Conservation (phyloP, 257 asterid species). For the Nicotiana tomentosiformis region DNA sequence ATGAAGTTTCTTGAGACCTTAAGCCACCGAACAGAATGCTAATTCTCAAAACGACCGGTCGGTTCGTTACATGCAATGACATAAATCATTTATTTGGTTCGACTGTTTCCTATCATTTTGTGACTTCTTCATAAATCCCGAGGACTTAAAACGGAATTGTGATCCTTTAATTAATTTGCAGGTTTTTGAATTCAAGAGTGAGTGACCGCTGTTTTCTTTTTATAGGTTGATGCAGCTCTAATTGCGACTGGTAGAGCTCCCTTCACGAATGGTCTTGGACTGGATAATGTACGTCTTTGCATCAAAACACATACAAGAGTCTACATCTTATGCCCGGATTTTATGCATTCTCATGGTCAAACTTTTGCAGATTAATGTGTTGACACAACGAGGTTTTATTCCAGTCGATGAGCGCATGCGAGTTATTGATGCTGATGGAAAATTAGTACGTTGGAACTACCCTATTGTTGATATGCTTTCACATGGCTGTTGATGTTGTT, state of each 20-base stretch:
- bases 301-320: slow-evolving; percentile 5
- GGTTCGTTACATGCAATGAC: too few relatives aligned
- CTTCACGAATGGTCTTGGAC: slow-evolving; percentile 85
- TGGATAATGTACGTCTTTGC: slow-evolving; percentile 63
- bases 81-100: not conserved
- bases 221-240: slow-evolving; percentile 96
- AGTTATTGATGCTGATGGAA: slow-evolving; percentile 82
- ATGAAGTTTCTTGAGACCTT: too few relatives aligned
- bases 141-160: not conserved
- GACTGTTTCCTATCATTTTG: not conserved
- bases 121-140: not conserved
- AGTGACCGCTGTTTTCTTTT: not conserved
- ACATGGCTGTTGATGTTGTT: slow-evolving; percentile 4
- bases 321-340: slow-evolving; percentile 7
- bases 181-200: not conserved
- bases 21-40: too few relatives aligned
- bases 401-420: slow-evolving; percentile 96
- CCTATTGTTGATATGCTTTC: not conserved
- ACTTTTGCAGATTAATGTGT: slow-evolving; percentile 59
- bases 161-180: not conserved
- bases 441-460: slow-evolving; percentile 45
- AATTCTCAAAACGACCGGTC: too few relatives aligned
- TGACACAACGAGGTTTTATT: slow-evolving; percentile 84
- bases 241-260: slow-evolving; percentile 99
- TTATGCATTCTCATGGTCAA: slow-evolving; percentile 9